Evolutionary conservation across 768 basidiomycete species (phyloP).

Genomic region (Kwoniella bestiolae): DNA sequence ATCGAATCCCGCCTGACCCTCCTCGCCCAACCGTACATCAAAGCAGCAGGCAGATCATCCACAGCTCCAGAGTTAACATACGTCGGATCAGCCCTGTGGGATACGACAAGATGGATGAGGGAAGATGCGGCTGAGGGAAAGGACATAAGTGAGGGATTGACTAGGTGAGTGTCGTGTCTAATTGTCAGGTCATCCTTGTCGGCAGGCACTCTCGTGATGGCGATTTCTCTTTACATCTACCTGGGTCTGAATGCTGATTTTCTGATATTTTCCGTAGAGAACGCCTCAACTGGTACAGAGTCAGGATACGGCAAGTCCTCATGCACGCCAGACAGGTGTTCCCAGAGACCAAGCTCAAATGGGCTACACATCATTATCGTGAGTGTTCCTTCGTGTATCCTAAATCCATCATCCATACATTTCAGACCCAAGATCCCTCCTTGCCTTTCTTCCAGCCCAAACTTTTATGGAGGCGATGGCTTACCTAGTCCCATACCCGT

Average conservation of each 20-base stretch:
- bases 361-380: conserved; percentile 39
- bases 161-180: conserved; percentile 19
- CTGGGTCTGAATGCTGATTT: background rate
- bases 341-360: conserved; percentile 24
- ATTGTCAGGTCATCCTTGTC: too few relatives aligned
- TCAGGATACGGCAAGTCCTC: conserved; percentile 23
- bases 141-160: conserved; percentile 13
- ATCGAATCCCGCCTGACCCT: conserved; percentile 26
- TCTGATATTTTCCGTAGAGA: conserved; percentile 4
- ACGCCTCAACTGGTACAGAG: conserved; percentile 28
- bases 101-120: conserved; percentile 34
- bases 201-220: too few relatives aligned
- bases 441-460: too few relatives aligned
- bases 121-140: conserved; percentile 27
- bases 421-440: too few relatives aligned
- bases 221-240: too few relatives aligned
- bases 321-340: conserved; percentile 13
- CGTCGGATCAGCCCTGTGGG: conserved; percentile 35
- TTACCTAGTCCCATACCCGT: too few relatives aligned
- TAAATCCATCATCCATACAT: background rate
- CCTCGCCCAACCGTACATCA: conserved; percentile 23
- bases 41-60: conserved; percentile 3
- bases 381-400: background rate
- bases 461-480: too few relatives aligned
- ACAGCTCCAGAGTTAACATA: conserved; percentile 27